Conservation (phyloP, 139 green algal genomes). For the Astrephomene gubernaculifera region DNA sequence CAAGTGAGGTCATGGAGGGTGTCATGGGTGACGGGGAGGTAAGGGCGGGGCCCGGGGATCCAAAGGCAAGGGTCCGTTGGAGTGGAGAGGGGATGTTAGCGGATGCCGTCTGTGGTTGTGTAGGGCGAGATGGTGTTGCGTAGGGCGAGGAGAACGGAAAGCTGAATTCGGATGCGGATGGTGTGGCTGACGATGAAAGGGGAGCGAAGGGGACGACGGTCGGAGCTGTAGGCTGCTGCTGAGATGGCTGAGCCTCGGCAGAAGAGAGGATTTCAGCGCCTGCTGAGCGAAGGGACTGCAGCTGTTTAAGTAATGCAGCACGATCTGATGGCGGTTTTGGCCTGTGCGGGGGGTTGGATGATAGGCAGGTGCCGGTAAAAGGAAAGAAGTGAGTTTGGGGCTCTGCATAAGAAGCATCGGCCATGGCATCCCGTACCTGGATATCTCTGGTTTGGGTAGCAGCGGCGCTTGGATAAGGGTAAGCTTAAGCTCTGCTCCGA, state of each 20-base stretch:
- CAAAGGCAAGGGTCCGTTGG: not conserved
- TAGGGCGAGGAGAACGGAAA: not conserved
- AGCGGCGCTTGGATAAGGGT: conserved; percentile 4
- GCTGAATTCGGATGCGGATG: not conserved
- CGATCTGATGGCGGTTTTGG: not conserved
- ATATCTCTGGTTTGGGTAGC: conserved; percentile 9
- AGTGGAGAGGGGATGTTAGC: not conserved
- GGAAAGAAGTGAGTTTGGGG: not conserved
- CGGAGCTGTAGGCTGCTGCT: not conserved
- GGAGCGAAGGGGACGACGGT: not conserved
- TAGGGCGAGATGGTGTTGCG: not conserved
- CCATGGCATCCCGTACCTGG: not conserved
- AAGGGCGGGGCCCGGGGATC: not conserved
- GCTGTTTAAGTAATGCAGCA: not conserved
- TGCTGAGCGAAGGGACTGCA: not conserved
- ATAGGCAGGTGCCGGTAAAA: not conserved
- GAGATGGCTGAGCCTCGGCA: not conserved
- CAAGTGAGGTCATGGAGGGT: not conserved
- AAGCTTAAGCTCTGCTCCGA: not conserved
- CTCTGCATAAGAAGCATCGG: not conserved
- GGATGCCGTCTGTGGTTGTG: not conserved
- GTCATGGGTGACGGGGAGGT: not conserved
- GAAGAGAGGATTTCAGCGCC: not conserved
- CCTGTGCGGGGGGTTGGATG: conserved; percentile 1
- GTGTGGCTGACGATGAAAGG: not conserved